Conservation (phyloP, 257 asterid genomes). For the Solanum pennellii region DNA sequence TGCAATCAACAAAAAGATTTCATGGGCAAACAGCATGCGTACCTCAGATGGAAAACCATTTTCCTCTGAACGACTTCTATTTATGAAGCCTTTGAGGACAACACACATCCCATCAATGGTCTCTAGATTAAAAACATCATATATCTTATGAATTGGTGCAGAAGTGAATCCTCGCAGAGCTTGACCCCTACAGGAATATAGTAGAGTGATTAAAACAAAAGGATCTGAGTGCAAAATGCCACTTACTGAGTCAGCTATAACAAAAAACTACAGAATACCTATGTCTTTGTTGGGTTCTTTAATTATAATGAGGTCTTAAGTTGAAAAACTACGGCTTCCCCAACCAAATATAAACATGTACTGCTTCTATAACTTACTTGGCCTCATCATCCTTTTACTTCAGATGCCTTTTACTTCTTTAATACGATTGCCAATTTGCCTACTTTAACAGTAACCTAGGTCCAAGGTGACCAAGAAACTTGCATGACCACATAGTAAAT, state of each 20-base stretch:
- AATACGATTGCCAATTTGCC: neutral
- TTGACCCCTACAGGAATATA: neutral
- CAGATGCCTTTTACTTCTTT: neutral
- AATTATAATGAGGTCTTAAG: neutral
- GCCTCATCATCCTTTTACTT: neutral
- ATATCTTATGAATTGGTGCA: slow-evolving; percentile 56
- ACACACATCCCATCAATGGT: slow-evolving; percentile 59
- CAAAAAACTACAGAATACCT: neutral
- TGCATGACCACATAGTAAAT: neutral
- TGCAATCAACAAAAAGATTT: neutral
- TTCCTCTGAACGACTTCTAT: slow-evolving; percentile 42
- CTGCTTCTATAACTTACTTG: neutral
- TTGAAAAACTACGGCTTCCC: neutral
- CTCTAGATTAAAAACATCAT: slow-evolving; percentile 44
- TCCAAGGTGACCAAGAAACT: neutral
- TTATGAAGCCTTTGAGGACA: slow-evolving; percentile 40
- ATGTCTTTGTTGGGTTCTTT: neutral
- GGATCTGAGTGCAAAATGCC: neutral
- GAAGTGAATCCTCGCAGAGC: slow-evolving; percentile 48
- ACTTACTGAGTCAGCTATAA: neutral
- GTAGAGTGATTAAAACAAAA: neutral
- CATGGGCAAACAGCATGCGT: slow-evolving; percentile 14
- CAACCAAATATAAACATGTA: neutral
- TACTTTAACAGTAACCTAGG: neutral
- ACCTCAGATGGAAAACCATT: slow-evolving; percentile 75